Percentiles rank a stretch among this genome's conserved stretches.
Evolutionary conservation across 257 asterid species (phyloP).

Genomic region (Solanum clarkiae): DNA sequence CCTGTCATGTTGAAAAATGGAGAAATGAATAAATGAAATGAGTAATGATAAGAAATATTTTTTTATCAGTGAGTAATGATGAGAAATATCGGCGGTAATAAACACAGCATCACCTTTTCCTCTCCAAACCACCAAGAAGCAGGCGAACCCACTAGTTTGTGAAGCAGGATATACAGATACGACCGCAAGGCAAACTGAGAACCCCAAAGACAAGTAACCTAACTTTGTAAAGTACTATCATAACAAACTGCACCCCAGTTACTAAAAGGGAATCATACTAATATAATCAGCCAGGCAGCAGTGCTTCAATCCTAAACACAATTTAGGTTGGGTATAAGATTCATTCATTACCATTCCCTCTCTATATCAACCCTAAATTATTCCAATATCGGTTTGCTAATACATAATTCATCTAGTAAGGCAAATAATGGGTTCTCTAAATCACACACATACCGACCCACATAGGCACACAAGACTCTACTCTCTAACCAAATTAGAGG

Average conservation of each 20-base stretch:
- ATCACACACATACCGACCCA: not conserved
- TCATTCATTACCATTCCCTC: not conserved
- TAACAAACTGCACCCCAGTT: not conserved
- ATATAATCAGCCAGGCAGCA: not conserved
- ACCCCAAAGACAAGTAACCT: constrained; percentile 30
- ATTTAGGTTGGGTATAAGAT: not conserved
- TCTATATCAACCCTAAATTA: too few relatives aligned
- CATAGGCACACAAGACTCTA: not conserved
- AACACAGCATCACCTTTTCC: constrained; percentile 42
- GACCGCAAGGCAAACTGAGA: constrained; percentile 81
- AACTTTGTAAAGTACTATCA: not conserved
- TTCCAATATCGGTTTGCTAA: not conserved
- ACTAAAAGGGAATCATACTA: not conserved
- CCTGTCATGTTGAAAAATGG: constrained; percentile 39
- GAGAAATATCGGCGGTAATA: not conserved
- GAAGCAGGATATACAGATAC: constrained; percentile 70
- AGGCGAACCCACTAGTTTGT: constrained; percentile 72
- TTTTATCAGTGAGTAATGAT: not conserved
- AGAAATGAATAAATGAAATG: not conserved
- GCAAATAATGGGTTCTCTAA: not conserved
- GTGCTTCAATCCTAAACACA: not conserved
- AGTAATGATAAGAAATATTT: not conserved
- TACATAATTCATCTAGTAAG: not conserved
- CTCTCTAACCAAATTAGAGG: not conserved
- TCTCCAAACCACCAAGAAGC: constrained; percentile 90